Evolutionary conservation across 1,139 yeast genomes (phyloP), one percentile per base, ranked within the genome.

Genomic region (Blastobotrys arbuscula): DNA sequence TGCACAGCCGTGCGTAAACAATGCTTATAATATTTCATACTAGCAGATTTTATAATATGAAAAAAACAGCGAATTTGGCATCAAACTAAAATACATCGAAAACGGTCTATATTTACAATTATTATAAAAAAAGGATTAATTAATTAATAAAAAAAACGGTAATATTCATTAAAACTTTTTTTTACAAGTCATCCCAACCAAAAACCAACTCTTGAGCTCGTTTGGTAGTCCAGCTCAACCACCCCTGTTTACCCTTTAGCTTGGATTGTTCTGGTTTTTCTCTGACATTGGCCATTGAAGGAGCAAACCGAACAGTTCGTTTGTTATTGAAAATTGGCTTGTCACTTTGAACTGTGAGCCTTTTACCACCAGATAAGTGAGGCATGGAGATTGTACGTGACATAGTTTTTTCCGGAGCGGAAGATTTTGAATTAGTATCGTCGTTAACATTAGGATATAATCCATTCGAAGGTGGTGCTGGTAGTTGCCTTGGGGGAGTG

Each of bases 171-270:
- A n/a, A n/a, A n/a, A n/a, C n/a, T n/a, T 18, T 5, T 20, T 30
- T 33, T 59, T 61, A 75, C 49, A 76, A 58, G 53, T 77, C 78
- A 52, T 77, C 80, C 80, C 81, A 77, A 2, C 82, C 82, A 61
- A 78, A 78, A 33, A 77, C 64, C 23, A 67, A 50, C 52, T 69
- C 71, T 33, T 65, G 67, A 3, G 71, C 70, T 39, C 61, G 58
- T 49, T 62, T 62, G 12, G 64, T 53, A 5, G 67, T 60, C 69
- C 70, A 65, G 35, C 64, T 59, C 37, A 63, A 50, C 71, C 71
- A 68, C 16, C 66, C 59, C 26, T 55, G 56, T 30, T 44, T 43
- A 18, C 44, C 48, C 43, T 49, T 47, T 24, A 8, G 16, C 15
- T 39, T 35, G 23, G 42, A 21, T 13, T 34, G 39, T 15, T 34